Evolutionary conservation across 2,329 filamentous ascomycete species (phyloP).

Genomic region (Fusarium illudens): DNA sequence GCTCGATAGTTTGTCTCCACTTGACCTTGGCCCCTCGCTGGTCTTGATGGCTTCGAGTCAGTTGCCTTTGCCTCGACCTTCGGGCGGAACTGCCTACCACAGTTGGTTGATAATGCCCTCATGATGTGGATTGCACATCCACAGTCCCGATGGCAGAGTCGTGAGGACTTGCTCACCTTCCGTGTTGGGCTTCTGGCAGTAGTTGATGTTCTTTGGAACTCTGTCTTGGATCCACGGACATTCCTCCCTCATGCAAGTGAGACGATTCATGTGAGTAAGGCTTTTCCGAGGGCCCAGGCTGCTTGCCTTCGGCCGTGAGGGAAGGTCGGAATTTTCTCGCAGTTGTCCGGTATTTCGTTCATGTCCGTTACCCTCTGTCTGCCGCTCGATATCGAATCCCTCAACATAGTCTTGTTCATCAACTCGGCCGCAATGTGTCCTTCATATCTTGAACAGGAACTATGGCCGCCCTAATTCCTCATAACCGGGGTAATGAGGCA

Average conservation of each 20-base stretch:
- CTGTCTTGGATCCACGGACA: conserved; percentile 4
- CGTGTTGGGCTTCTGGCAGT: conserved; percentile 5
- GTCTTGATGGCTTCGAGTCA: conserved; percentile 25
- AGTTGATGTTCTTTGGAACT: not conserved
- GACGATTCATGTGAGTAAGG: not conserved
- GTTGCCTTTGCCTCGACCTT: not conserved
- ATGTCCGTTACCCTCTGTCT: not conserved
- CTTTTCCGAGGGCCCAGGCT: not conserved
- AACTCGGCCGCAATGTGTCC: not conserved
- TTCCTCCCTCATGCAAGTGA: conserved; percentile 8
- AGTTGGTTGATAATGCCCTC: conserved; percentile 10
- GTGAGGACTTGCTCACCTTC: conserved; percentile 8
- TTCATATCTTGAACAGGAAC: not conserved
- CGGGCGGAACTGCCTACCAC: not conserved
- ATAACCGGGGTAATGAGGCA: conserved; percentile 11
- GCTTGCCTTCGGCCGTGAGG: not conserved
- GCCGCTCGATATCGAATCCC: not conserved
- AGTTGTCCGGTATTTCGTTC: not conserved
- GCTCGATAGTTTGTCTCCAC: conserved; percentile 19
- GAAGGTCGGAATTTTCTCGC: not conserved
- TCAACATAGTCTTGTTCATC: not conserved
- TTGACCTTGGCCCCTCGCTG: conserved; percentile 1
- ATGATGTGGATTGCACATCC: conserved; percentile 3
- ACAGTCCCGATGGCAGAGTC: conserved; percentile 2
- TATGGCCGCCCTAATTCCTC: not conserved